These are phyloP conservation scores for Scenedesmus sp. DNA, from an alignment of 163 green algal genomes.

Conservation along the genomic window DNA sequence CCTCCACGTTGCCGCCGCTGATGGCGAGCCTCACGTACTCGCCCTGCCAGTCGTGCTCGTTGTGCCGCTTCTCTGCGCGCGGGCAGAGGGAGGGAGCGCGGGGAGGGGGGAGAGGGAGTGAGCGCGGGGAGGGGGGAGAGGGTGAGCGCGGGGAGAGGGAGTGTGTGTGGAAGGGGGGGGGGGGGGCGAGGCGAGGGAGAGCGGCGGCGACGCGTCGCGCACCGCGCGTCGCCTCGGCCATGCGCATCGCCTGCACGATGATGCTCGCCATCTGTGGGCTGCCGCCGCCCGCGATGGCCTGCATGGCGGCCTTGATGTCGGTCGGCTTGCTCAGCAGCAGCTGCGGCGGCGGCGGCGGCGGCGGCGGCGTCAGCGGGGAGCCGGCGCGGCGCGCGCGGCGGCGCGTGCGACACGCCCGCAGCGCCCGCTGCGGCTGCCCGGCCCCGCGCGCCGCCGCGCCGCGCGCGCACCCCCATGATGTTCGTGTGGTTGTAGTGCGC, in stretches of 20 bases:
- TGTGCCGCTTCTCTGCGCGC: conserved; percentile 4
- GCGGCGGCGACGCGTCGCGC: too few relatives aligned
- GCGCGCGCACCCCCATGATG: conserved; percentile 26
- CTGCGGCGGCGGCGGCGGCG: conserved; percentile 2
- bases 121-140: too few relatives aligned
- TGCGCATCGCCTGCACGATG: conserved; percentile 7
- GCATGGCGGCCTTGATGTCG: conserved; percentile 40
- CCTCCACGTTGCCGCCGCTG: neutral
- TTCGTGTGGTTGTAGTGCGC: conserved; percentile 33
- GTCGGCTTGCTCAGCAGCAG: conserved; percentile 34
- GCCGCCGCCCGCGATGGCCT: conserved; percentile 24
- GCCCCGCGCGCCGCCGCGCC: neutral
- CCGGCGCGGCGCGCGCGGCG: too few relatives aligned
- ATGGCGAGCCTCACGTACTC: conserved; percentile 30
- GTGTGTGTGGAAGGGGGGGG: too few relatives aligned
- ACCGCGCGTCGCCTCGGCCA: neutral
- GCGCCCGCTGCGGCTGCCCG: neutral
- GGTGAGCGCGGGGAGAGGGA: too few relatives aligned
- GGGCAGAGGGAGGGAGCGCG: too few relatives aligned
- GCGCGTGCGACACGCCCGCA: too few relatives aligned
- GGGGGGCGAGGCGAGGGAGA: too few relatives aligned
- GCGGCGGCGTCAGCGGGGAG: too few relatives aligned
- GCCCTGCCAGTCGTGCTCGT: conserved; percentile 16
- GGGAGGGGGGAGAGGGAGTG: too few relatives aligned
- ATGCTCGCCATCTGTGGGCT: conserved; percentile 26